These are phyloP conservation scores for Eucalyptus guilfoylei DNA, from an alignment of 345 rosid genomes.

Conservation along the genomic window DNA sequence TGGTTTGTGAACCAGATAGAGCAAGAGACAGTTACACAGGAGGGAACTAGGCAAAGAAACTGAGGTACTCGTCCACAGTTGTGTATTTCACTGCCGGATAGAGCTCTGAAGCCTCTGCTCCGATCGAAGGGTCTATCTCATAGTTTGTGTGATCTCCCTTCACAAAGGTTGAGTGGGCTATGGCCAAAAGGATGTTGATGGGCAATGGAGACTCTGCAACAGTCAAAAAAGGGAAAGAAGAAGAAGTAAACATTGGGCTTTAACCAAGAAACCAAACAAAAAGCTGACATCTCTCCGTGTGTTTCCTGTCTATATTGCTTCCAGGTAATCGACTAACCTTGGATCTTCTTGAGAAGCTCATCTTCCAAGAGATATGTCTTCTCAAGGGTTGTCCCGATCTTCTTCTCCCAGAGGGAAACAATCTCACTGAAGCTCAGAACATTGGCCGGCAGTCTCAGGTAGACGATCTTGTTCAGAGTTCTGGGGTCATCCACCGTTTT, in stretches of 20 bases:
- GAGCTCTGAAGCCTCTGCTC: slow-evolving; percentile 11
- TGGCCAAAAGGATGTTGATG: background rate
- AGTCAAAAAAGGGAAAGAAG: too few species aligned
- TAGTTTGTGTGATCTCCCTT: slow-evolving; percentile 7
- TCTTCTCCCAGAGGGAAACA: slow-evolving; percentile 15
- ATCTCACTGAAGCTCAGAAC: slow-evolving; percentile 7
- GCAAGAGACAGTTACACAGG: background rate
- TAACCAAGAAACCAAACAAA: background rate
- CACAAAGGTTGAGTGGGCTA: slow-evolving; percentile 1
- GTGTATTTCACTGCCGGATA: slow-evolving; percentile 24
- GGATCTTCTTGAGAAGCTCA: slow-evolving; percentile 8
- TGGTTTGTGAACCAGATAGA: background rate
- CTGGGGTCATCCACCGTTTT: slow-evolving; percentile 15
- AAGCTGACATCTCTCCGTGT: background rate
- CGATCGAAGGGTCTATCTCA: slow-evolving; percentile 13
- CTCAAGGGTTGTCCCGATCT: slow-evolving; percentile 12
- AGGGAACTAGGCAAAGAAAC: slow-evolving; percentile 11
- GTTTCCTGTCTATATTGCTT: background rate
- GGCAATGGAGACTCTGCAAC: slow-evolving; percentile 1
- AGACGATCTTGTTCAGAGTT: slow-evolving; percentile 19
- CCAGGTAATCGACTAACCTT: background rate
- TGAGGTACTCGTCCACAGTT: slow-evolving; percentile 28
- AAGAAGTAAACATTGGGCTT: background rate
- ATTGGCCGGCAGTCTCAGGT: slow-evolving; percentile 4
- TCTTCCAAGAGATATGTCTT: slow-evolving; percentile 9